Evolutionary conservation across 257 asterid genomes (phyloP), one percentile per base, ranked within the genome.

Genomic region (Cruciata laevipes): DNA sequence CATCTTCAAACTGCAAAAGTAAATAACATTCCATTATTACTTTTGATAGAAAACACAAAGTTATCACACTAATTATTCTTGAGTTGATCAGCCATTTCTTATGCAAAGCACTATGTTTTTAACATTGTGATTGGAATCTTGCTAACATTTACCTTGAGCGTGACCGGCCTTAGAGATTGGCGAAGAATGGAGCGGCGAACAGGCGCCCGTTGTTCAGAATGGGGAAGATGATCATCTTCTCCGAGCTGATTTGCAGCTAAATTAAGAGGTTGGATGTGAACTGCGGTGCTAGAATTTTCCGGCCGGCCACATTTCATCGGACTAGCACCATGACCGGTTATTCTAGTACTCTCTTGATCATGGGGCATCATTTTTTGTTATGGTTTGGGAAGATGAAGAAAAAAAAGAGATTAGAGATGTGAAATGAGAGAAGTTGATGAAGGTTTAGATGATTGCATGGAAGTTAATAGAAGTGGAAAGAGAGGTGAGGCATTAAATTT

Each of bases 1-100:
- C 91, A 74, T 90, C 96, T 75, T 88, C 96, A 76, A 90, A 90
- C 97, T 90, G 79, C 73, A 5, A 59, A 59, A 21, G 53, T 2
- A 18, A 71, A 30, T 5, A 27, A 47, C 3, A 21, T 37, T 64
- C n/a, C n/a, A n/a, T n/a, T 12, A 6, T 25, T 44, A 30, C 30
- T 42, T 31, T 8, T 40, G 49, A 40, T 40, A 35, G 9, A 35
- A 35, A 35, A 8, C 1, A 0, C 6, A 7, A 35, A 35, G 11
- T 35, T 6, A 27, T 27, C 30, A 1, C 30, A 27, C 30, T 27
- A 35, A 35, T 16, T 10, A 33, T 33, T 33, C 38, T 2, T 33
- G 38, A 33, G 4, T 33, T 33, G 38, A 33, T 27, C 30, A 44
- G 23, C 16, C 27, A 65, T 42, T 65, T 25, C 6, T 5, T 20